Evolutionary conservation across 2,329 filamentous ascomycete species (phyloP).

Genomic region (Lasiodiplodia theobromae): DNA sequence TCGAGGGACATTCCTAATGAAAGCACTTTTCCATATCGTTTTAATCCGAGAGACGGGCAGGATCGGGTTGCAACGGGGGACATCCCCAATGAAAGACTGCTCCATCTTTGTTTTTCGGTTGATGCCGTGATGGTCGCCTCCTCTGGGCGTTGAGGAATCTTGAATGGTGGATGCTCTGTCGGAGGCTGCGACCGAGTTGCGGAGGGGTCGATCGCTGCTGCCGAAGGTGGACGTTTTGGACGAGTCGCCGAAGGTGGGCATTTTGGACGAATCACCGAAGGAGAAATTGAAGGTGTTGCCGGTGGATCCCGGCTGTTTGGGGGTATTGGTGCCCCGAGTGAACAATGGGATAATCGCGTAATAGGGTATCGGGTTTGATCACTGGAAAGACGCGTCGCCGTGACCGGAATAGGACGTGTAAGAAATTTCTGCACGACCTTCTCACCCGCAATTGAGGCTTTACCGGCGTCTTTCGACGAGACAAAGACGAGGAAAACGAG

Average conservation of each 20-base stretch:
- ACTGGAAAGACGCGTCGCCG: no score
- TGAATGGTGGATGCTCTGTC: background rate
- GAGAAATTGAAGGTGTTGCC: background rate
- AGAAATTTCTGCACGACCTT: no score
- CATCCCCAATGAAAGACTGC: no score
- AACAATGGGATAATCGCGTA: constrained; percentile 1
- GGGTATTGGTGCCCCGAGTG: background rate
- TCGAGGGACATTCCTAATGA: no score
- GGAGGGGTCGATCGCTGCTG: background rate
- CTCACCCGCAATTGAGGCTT: no score
- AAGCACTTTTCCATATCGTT: no score
- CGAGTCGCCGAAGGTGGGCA: background rate
- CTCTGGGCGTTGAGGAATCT: background rate
- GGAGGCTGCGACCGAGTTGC: background rate
- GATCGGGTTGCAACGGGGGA: no score
- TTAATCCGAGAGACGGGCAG: no score
- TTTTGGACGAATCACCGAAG: background rate
- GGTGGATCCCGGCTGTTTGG: background rate
- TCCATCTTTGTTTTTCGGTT: no score
- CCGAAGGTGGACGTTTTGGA: background rate
- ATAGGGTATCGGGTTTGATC: background rate
- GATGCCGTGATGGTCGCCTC: background rate
- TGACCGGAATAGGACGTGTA: no score
- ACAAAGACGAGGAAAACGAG: no score
- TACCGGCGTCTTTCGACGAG: no score